Evolutionary conservation across 768 basidiomycete species (phyloP).

Genomic region (Ephemerocybe angulata): DNA sequence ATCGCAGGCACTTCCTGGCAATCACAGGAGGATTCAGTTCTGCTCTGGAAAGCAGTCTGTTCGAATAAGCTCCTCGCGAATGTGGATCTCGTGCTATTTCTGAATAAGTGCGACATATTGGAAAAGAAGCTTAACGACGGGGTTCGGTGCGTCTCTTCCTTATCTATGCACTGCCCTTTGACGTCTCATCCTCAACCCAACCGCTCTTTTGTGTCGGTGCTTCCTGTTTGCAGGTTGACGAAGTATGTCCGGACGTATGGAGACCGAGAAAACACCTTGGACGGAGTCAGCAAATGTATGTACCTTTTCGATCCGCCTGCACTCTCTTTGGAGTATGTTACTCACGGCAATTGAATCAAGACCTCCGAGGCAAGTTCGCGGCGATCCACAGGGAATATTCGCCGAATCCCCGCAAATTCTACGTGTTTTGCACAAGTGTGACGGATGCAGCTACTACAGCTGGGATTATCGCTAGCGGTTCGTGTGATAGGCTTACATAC

Average conservation of each 20-base stretch:
- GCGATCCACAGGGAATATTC: constrained; percentile 77
- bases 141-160: constrained; percentile 33
- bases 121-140: constrained; percentile 65
- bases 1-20: constrained; percentile 27
- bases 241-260: constrained; percentile 75
- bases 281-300: constrained; percentile 70
- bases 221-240: constrained; percentile 35
- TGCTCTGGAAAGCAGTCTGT: constrained; percentile 86
- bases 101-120: constrained; percentile 86
- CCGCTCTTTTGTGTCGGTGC: constrained; percentile 5
- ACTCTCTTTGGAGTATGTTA: background rate
- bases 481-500: constrained; percentile 21
- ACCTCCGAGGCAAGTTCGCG: constrained; percentile 66
- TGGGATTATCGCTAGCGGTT: constrained; percentile 75
- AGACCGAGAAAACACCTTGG: constrained; percentile 66
- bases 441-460: constrained; percentile 72
- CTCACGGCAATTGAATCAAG: constrained; percentile 30
- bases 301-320: no score
- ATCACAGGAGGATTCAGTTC: constrained; percentile 66
- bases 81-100: constrained; percentile 79
- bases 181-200: background rate
- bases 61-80: constrained; percentile 75
- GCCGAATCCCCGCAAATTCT: constrained; percentile 70
- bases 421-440: constrained; percentile 74
- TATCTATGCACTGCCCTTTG: constrained; percentile 1